Percentiles rank a stretch among this genome's conserved stretches.
Conservation (phyloP, 2,329 filamentous ascomycete genomes). For the Xylaria polymorpha region DNA sequence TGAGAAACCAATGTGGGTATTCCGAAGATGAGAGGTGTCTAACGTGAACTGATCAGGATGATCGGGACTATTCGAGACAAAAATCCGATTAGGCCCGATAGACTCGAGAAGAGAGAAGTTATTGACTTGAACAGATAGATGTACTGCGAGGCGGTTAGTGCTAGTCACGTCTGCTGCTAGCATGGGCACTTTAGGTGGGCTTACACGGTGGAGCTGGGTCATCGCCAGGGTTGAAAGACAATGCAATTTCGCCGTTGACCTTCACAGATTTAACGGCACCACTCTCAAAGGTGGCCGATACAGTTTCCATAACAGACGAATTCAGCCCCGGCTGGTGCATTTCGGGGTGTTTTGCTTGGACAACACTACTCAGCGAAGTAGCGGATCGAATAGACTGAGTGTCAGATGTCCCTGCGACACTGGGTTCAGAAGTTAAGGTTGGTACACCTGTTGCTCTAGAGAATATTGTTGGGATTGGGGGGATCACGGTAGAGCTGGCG, state of each 20-base stretch:
- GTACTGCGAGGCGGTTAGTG: constrained; percentile 54
- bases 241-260: constrained; percentile 88
- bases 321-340: constrained; percentile 83
- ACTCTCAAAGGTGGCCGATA: constrained; percentile 85
- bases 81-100: constrained; percentile 92
- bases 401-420: constrained; percentile 74
- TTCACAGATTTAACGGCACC: constrained; percentile 77
- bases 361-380: constrained; percentile 77
- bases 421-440: constrained; percentile 71
- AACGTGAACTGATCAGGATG: constrained; percentile 84
- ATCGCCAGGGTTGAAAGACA: constrained; percentile 76
- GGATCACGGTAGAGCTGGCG: constrained; percentile 45
- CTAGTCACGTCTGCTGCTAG: constrained; percentile 34
- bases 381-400: constrained; percentile 92
- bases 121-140: constrained; percentile 81
- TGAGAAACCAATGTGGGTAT: constrained; percentile 86
- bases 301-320: constrained; percentile 88
- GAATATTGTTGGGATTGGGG: constrained; percentile 54
- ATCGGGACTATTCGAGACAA: constrained; percentile 76
- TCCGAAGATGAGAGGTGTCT: constrained; percentile 76
- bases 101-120: constrained; percentile 90
- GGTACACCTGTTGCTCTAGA: constrained; percentile 62
- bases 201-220: constrained; percentile 62
- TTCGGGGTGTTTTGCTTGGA: constrained; percentile 82
- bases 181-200: constrained; percentile 44